Base-by-base conservation (phyloP, 1,284 basidiomycete genomes). In the Pyrrhoderma noxium region DNA sequence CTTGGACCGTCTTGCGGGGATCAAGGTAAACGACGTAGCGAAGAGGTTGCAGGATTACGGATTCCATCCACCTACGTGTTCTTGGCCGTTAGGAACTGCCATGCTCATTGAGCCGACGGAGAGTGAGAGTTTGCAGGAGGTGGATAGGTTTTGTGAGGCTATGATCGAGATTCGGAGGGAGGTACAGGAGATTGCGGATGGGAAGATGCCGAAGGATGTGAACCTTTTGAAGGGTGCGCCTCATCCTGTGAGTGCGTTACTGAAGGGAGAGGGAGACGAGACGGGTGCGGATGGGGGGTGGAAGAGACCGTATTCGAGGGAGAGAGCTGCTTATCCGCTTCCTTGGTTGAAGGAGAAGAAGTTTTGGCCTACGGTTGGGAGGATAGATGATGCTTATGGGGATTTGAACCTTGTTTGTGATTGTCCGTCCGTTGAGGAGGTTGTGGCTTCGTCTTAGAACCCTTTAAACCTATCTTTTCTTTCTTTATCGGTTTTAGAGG, bases 81-180 rank as follows among this genome's bases (percentile, higher is more conserved):
- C 89, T 11, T 96, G 93, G 93, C 93, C 93, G 8, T 91, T 90
- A 58, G 83, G 89, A 19, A 94, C 92, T 3, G 94, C 88, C 60
- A 94, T 94, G 88, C 74, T 93, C 48, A 94, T 96, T 56, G 93
- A 96, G 70, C 93, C 93, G 8, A 97, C 93, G 9, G 93, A 97
- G 68, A 93, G 89, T 0, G 93, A 97, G 69, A 82, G 86, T 1
- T 74, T 95, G 47, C 84, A 91, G 58, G 93, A 96, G 67, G 77
- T 97, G 50, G 90, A 97, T 63, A 78, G 89, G 61, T 95, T 97
- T 74, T 92, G 93, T 67, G 90, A 97, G 59, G 94, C 95, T 4
- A 93, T 98, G 86, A 94, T 99, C 58, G 79, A 88, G 58, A 99
- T 99, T 60, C 86, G 93, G 49, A 74, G 82, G 58, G 95, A 99